A percentile compares a stretch with the other conserved stretches of the same genome.
phyloP scores from a whole-genome alignment of 768 basidiomycete species.

The Thelephora aurantiotincta region DNA sequence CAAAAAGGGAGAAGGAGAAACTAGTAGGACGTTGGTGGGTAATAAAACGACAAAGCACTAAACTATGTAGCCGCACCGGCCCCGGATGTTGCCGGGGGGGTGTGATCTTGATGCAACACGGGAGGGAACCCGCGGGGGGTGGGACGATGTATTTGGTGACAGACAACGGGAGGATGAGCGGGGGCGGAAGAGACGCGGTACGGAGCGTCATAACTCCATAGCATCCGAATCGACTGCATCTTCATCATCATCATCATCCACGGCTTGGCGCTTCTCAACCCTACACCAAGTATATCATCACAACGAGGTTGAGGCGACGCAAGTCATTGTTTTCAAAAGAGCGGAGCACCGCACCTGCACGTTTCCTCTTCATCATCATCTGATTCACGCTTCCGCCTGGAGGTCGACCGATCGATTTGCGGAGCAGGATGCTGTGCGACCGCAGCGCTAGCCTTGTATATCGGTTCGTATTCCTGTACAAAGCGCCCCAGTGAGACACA shows the following conservation, averaged over 20 bases:
- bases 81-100: too few relatives aligned
- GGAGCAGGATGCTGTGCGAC: constrained; percentile 25
- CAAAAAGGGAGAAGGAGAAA: too few relatives aligned
- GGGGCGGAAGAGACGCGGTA: too few relatives aligned
- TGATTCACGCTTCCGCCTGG: constrained; percentile 49
- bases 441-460: constrained; percentile 68
- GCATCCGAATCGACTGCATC: constrained; percentile 20
- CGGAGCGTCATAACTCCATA: too few relatives aligned
- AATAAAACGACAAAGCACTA: too few relatives aligned
- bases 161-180: too few relatives aligned
- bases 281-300: constrained; percentile 17
- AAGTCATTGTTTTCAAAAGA: background rate
- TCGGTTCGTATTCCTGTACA: constrained; percentile 80
- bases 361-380: constrained; percentile 61
- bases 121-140: too few relatives aligned
- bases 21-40: too few relatives aligned
- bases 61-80: too few relatives aligned
- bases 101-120: too few relatives aligned
- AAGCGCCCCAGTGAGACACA: too few relatives aligned
- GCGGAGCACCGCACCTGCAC: constrained; percentile 16
- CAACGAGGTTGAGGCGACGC: background rate
- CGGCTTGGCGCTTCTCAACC: constrained; percentile 28
- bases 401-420: constrained; percentile 23
- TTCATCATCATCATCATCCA: constrained; percentile 18
- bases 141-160: too few relatives aligned